These are phyloP conservation scores for Raddia distichophylla DNA, from an alignment of 176 grass and related monocot species.

Conservation along the genomic window DNA sequence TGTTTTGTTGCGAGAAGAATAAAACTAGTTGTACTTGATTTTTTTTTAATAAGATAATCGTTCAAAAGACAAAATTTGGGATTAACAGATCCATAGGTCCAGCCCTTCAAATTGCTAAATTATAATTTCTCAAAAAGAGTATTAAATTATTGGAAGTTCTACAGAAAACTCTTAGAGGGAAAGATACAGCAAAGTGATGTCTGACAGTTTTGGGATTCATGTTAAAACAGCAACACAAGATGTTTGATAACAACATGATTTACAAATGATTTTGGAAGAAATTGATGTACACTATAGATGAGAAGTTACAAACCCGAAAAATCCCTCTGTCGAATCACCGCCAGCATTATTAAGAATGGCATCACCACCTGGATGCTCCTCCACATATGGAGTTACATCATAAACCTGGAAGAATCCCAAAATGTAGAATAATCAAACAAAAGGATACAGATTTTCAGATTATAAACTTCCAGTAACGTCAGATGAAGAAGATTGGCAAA, in stretches of 20 bases:
- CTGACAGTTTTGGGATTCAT: background rate
- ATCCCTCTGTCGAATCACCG: conserved; percentile 69
- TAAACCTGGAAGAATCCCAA: conserved; percentile 62
- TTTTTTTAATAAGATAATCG: background rate
- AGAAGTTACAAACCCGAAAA: conserved; percentile 62
- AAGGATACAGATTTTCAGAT: conserved; percentile 11
- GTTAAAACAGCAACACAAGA: background rate
- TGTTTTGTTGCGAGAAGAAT: background rate
- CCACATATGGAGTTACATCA: conserved; percentile 77
- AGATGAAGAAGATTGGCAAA: background rate
- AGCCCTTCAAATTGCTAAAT: background rate
- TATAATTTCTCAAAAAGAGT: conserved; percentile 5
- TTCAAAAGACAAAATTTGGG: background rate
- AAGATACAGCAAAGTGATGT: conserved; percentile 18
- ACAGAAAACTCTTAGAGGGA: background rate
- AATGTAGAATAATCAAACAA: background rate
- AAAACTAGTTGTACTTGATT: background rate
- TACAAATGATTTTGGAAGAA: background rate
- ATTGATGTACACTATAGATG: background rate
- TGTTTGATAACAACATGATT: background rate
- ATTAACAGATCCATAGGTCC: background rate
- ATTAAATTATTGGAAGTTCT: conserved; percentile 3
- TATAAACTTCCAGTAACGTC: background rate
- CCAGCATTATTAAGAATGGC: conserved; percentile 92
- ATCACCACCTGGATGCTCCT: conserved; percentile 91